A percentile compares a stretch with the other conserved stretches of the same genome.
Conservation (phyloP, 768 basidiomycete genomes). For the Cystobasidium onofrii region DNA sequence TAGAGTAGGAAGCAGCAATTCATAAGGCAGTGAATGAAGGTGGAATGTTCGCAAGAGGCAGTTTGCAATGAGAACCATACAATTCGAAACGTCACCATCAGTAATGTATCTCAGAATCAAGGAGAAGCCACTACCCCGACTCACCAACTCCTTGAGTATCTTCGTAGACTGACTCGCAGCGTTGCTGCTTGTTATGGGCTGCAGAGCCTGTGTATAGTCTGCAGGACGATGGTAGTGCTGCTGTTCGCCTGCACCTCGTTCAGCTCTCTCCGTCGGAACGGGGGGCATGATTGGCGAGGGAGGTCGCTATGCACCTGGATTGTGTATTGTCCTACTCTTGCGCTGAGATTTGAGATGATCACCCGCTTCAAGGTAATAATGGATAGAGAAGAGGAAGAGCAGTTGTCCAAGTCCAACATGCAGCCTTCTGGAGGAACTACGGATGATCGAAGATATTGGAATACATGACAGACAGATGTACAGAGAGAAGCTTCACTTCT, state of each 20-base stretch:
- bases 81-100: too few species aligned
- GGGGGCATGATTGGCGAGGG: background rate
- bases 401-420: background rate
- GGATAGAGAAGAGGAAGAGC: too few species aligned
- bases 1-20: background rate
- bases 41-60: too few species aligned
- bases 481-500: background rate
- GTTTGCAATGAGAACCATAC: too few species aligned
- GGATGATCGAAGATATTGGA: background rate
- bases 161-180: slow-evolving; percentile 10
- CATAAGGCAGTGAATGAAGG: too few species aligned
- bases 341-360: too few species aligned
- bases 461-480: too few species aligned
- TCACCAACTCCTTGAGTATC: slow-evolving; percentile 25
- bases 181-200: slow-evolving; percentile 8
- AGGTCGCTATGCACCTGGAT: background rate
- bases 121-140: too few species aligned
- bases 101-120: too few species aligned
- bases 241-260: background rate
- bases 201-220: slow-evolving; percentile 21
- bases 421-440: too few species aligned
- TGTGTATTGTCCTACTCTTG: background rate
- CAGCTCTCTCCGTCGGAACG: background rate
- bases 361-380: too few species aligned
- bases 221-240: background rate